Evolutionary conservation across 768 basidiomycete genomes (phyloP).

Genomic region (Mycena floridula): DNA sequence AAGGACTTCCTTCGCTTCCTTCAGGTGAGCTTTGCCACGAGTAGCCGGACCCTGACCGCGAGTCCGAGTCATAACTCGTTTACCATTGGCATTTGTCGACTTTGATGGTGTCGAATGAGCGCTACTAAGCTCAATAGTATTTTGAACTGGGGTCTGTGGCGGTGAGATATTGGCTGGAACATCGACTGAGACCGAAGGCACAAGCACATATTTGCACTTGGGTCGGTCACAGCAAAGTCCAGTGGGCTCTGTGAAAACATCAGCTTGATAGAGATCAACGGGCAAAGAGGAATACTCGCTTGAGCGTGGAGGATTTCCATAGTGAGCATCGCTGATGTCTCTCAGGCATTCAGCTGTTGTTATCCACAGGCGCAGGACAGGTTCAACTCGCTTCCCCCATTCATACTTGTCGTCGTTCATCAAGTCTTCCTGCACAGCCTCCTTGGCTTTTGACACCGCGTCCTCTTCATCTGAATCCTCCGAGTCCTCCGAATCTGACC

Average conservation of each 20-base stretch:
- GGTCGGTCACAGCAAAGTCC: background rate
- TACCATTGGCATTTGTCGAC: background rate
- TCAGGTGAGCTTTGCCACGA: background rate
- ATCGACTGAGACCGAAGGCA: background rate
- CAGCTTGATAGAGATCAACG: background rate
- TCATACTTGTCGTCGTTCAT: conserved; percentile 7
- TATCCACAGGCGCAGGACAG: conserved; percentile 17
- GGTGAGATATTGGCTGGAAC: background rate
- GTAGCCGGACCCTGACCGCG: background rate
- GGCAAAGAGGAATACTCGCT: background rate
- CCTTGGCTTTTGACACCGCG: background rate
- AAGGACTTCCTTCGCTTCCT: background rate
- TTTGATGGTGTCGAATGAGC: background rate
- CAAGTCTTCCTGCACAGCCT: conserved; percentile 3
- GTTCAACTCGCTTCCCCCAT: conserved; percentile 13
- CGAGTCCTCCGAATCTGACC: conserved; percentile 8
- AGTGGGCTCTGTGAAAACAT: background rate
- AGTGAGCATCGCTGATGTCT: conserved; percentile 18
- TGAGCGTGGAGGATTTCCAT: conserved; percentile 5
- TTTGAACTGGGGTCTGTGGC: background rate
- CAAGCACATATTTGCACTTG: too few relatives aligned
- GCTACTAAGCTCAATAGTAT: background rate
- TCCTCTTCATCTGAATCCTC: too few relatives aligned
- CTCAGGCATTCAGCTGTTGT: conserved; percentile 15
- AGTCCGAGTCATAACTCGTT: background rate